Conservation (phyloP, 2,329 filamentous ascomycete species). For the Trichoderma endophyticum region DNA sequence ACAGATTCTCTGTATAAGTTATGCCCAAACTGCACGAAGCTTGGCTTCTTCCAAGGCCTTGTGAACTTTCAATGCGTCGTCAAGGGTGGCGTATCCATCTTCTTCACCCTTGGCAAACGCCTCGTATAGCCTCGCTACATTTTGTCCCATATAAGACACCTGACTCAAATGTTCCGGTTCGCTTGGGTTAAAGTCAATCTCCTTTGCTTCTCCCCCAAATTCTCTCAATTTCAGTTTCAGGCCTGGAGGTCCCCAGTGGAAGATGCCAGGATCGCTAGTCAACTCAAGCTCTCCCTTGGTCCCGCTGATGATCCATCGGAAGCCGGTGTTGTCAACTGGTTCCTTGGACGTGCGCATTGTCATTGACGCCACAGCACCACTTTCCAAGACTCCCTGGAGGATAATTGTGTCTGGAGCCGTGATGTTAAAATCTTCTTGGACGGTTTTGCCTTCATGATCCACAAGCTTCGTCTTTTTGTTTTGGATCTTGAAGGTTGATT, state of each 20-base stretch:
- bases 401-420: conserved; percentile 5
- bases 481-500: background rate
- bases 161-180: background rate
- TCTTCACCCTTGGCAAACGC: background rate
- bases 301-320: conserved; percentile 2
- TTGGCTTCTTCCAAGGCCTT: conserved; percentile 1
- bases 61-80: background rate
- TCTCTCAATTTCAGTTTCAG: conserved; percentile 1
- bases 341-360: background rate
- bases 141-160: background rate
- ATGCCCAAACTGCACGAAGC: background rate
- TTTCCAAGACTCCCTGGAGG: conserved; percentile 4
- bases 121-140: conserved; percentile 1
- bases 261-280: background rate
- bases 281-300: background rate
- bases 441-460: background rate
- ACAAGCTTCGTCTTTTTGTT: background rate
- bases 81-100: conserved; percentile 4
- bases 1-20: background rate
- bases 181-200: background rate
- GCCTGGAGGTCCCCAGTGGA: conserved; percentile 3
- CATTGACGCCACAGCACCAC: background rate
- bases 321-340: conserved; percentile 1
- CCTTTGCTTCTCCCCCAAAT: background rate
- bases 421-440: background rate